These are phyloP conservation scores for Phytophthora crassamura DNA, from an alignment of 352 stramenopile genomes.

Conservation along the genomic window DNA sequence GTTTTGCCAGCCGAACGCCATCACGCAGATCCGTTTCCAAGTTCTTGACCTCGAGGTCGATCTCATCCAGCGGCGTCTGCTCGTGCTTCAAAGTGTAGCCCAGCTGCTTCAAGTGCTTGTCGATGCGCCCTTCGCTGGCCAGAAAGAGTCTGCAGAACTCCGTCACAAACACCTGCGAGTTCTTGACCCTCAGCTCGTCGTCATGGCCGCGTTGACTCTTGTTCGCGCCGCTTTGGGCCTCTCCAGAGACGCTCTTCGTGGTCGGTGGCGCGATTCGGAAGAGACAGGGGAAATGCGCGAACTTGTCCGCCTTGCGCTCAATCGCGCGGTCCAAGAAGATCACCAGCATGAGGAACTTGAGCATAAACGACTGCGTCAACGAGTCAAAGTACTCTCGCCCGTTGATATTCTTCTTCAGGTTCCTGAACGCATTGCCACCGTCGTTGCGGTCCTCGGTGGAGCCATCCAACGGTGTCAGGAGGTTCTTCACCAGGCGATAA, in stretches of 20 bases:
- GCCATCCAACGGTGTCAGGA: conserved; percentile 71
- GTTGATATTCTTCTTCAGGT: conserved; percentile 75
- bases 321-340: conserved; percentile 93
- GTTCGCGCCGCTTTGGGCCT: neutral
- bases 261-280: conserved; percentile 69
- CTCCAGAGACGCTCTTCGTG: conserved; percentile 4
- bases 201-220: conserved; percentile 8
- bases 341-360: conserved; percentile 93
- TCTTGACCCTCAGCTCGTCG: conserved; percentile 81
- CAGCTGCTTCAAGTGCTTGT: conserved; percentile 92
- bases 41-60: conserved; percentile 93
- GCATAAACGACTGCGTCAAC: conserved; percentile 88
- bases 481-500: conserved; percentile 74
- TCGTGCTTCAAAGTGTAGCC: conserved; percentile 91
- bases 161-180: conserved; percentile 91
- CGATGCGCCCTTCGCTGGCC: conserved; percentile 93
- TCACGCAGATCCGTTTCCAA: conserved; percentile 96
- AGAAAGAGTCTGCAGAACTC: conserved; percentile 95
- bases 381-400: conserved; percentile 84
- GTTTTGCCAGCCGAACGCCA: conserved; percentile 92
- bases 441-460: conserved; percentile 49
- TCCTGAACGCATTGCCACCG: conserved; percentile 52
- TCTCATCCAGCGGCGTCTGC: conserved; percentile 95
- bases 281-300: conserved; percentile 87
- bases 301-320: conserved; percentile 70